Evolutionary conservation across 208 protist genomes (phyloP).

Genomic region (Ichthyophonus hoferi): DNA sequence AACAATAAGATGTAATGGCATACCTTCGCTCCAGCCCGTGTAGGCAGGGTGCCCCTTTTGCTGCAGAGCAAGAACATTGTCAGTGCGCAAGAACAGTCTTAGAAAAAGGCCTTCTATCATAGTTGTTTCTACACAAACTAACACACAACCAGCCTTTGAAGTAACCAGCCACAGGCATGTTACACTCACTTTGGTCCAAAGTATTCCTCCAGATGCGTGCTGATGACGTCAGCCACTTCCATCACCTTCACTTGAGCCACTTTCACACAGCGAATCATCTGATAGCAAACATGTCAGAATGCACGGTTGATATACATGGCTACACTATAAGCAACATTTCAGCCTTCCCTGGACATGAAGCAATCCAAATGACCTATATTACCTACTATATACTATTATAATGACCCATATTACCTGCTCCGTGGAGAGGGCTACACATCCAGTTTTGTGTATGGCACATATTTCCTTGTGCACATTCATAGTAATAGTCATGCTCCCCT

Average conservation of each 20-base stretch:
- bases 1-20: too few species aligned
- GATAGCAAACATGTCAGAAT: neutral
- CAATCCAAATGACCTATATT: neutral
- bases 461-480: constrained; percentile 61
- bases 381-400: neutral
- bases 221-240: constrained; percentile 38
- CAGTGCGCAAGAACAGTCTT: neutral
- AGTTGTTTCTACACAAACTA: neutral
- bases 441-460: constrained; percentile 61
- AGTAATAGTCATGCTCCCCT: constrained; percentile 57
- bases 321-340: neutral
- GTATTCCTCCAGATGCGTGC: neutral
- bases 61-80: too few species aligned
- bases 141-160: too few species aligned
- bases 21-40: neutral
- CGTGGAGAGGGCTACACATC: constrained; percentile 45
- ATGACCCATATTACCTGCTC: constrained; percentile 33
- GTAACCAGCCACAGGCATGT: too few species aligned
- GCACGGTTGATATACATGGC: neutral
- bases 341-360: neutral
- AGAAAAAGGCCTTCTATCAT: neutral
- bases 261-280: constrained; percentile 50
- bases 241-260: constrained; percentile 54
- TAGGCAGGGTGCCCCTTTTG: neutral
- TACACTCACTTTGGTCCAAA: neutral